These are phyloP conservation scores for Dryadomyces quercus-mongolicae DNA, from an alignment of 2,329 filamentous ascomycete genomes.

Conservation along the genomic window DNA sequence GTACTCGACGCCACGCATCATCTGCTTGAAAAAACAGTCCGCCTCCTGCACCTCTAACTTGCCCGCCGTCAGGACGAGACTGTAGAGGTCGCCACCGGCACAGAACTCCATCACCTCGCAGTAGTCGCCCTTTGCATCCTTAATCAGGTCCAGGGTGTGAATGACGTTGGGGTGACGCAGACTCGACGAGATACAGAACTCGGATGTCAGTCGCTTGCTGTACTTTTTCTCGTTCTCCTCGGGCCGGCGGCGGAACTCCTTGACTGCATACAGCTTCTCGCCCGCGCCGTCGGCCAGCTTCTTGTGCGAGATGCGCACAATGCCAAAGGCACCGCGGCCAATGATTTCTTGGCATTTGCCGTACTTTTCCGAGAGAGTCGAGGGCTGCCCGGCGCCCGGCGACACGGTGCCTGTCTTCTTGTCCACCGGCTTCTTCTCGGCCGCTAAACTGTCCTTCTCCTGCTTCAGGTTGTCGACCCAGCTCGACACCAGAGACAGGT, in stretches of 20 bases:
- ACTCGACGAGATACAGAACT: conserved; percentile 97
- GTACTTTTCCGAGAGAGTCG: conserved; percentile 84
- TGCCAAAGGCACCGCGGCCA: conserved; percentile 90
- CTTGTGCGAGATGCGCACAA: conserved; percentile 96
- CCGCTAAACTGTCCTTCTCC: conserved; percentile 66
- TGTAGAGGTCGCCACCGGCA: conserved; percentile 91
- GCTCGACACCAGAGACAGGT: conserved; percentile 83
- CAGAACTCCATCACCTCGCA: conserved; percentile 99
- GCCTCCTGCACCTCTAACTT: conserved; percentile 88
- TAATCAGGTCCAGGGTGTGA: conserved; percentile 86
- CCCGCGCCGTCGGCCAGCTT: conserved; percentile 66
- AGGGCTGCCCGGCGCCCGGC: conserved; percentile 20
- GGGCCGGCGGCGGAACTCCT: conserved; percentile 89
- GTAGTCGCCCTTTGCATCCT: conserved; percentile 93
- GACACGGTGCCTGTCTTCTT: conserved; percentile 4
- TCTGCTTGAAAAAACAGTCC: conserved; percentile 97
- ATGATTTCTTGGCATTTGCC: conserved; percentile 97
- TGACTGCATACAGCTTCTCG: conserved; percentile 93
- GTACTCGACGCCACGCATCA: conserved; percentile 98
- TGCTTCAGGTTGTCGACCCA: conserved; percentile 92
- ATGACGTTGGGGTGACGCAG: conserved; percentile 96
- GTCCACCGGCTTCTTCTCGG: conserved; percentile 42
- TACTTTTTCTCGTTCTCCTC: conserved; percentile 96
- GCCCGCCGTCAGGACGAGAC: conserved; percentile 76
- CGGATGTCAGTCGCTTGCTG: conserved; percentile 90